phyloP scores from a whole-genome alignment of 495 filamentous ascomycete species.

The Pseudevernia furfuracea region DNA sequence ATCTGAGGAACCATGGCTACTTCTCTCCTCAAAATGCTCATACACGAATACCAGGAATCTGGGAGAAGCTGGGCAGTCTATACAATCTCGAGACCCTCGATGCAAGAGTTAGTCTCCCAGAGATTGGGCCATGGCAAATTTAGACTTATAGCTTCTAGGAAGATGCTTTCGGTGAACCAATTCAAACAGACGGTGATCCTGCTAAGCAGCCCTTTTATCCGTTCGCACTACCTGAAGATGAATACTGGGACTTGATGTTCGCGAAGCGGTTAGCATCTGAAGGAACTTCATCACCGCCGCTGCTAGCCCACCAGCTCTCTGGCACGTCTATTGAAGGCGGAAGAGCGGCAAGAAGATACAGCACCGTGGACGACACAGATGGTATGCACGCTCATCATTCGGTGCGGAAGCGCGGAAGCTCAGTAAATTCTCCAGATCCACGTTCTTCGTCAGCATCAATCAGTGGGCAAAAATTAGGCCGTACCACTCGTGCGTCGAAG shows the following conservation, averaged over 20 bases:
- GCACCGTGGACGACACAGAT: slow-evolving; percentile 48
- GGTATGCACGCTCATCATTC: slow-evolving; percentile 32
- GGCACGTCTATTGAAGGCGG: slow-evolving; percentile 23
- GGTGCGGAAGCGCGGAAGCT: slow-evolving; percentile 10
- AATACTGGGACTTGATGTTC: slow-evolving; percentile 71
- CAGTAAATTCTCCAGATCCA: slow-evolving; percentile 33
- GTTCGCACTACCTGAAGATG: slow-evolving; percentile 69
- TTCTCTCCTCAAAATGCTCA: slow-evolving; percentile 50
- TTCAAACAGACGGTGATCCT: slow-evolving; percentile 53
- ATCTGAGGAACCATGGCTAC: slow-evolving; percentile 67
- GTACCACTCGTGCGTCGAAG: slow-evolving; percentile 33
- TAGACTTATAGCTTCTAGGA: slow-evolving; percentile 32
- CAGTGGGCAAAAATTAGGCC: slow-evolving; percentile 38
- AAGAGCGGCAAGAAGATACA: slow-evolving; percentile 36
- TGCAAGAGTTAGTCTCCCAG: slow-evolving; percentile 54
- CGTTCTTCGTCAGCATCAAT: slow-evolving; percentile 44
- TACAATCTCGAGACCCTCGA: slow-evolving; percentile 88
- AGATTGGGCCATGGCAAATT: neutral
- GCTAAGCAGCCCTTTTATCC: slow-evolving; percentile 51
- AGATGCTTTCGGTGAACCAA: slow-evolving; percentile 46
- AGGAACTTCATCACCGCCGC: slow-evolving; percentile 49
- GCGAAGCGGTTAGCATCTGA: slow-evolving; percentile 54
- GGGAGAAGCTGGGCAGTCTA: slow-evolving; percentile 73
- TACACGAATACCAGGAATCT: slow-evolving; percentile 83
- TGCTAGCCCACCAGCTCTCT: slow-evolving; percentile 37